A percentile compares a stretch with the other conserved stretches of the same genome.
These are phyloP conservation scores for Cajanus cajan DNA, from an alignment of 306 rosid species.

Conservation along the genomic window DNA sequence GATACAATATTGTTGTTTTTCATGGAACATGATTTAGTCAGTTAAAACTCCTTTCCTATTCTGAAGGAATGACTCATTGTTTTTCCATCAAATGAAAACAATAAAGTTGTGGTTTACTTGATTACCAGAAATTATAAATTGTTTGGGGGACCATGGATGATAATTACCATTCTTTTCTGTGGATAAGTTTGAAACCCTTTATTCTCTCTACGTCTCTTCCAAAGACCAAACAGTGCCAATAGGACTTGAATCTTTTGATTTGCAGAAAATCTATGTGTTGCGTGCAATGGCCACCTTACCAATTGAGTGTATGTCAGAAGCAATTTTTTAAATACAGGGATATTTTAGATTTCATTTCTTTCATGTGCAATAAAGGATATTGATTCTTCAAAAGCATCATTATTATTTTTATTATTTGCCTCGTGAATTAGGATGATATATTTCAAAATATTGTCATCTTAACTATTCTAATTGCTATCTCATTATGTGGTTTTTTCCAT, in stretches of 20 bases:
- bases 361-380: constrained; percentile 14
- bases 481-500: constrained; percentile 16
- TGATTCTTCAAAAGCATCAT: constrained; percentile 3
- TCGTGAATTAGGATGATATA: constrained; percentile 18
- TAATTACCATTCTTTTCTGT: neutral
- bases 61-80: neutral
- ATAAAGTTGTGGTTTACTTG: neutral
- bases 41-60: constrained; percentile 4
- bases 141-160: neutral
- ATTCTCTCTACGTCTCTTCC: constrained; percentile 1
- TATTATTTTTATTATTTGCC: neutral
- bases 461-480: constrained; percentile 8
- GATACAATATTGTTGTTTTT: constrained; percentile 13
- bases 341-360: constrained; percentile 20
- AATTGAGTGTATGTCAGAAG: neutral
- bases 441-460: neutral
- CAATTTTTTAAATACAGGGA: neutral
- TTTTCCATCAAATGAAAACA: constrained; percentile 6
- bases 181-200: neutral
- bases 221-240: neutral
- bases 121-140: neutral
- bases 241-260: neutral
- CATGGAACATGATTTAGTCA: neutral
- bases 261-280: neutral
- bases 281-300: constrained; percentile 2